These are phyloP conservation scores for Davidsoniella neocaledoniae DNA, from an alignment of 2,329 filamentous ascomycete species.

Conservation along the genomic window DNA sequence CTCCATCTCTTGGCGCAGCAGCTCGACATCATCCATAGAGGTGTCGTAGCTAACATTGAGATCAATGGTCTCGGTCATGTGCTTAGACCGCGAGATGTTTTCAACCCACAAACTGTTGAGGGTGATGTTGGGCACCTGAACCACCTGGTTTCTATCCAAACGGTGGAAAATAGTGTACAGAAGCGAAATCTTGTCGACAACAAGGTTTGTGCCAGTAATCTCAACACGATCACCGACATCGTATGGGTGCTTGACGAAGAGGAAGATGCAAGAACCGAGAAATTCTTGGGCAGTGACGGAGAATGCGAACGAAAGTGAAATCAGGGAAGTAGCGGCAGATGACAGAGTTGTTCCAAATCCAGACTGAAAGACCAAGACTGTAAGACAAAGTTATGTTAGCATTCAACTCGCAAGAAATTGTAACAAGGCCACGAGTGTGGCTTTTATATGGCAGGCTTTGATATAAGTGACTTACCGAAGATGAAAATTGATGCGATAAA, in stretches of 20 bases:
- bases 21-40: conserved; percentile 73
- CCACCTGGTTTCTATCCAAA: conserved; percentile 63
- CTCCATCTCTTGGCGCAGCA: conserved; percentile 70
- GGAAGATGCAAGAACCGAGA: conserved; percentile 93
- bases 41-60: conserved; percentile 77
- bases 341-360: conserved; percentile 73
- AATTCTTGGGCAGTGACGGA: conserved; percentile 84
- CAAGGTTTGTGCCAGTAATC: conserved; percentile 43
- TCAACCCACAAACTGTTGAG: conserved; percentile 91
- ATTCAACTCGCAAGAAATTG: too few relatives aligned
- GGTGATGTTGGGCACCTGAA: conserved; percentile 70
- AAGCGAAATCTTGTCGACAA: conserved; percentile 87
- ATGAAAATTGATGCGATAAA: conserved; percentile 68
- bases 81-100: conserved; percentile 77
- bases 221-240: conserved; percentile 93
- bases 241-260: conserved; percentile 96
- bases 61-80: conserved; percentile 74
- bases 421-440: background rate
- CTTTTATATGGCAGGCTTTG: background rate
- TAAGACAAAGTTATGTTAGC: conserved; percentile 16
- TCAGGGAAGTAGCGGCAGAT: conserved; percentile 76
- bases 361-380: conserved; percentile 73
- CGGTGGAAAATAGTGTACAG: conserved; percentile 84
- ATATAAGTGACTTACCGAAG: conserved; percentile 40
- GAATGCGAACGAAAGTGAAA: conserved; percentile 96